These are phyloP conservation scores for Wickerhamomyces kurtzmanii DNA, from an alignment of 805 yeast species.

Conservation along the genomic window DNA sequence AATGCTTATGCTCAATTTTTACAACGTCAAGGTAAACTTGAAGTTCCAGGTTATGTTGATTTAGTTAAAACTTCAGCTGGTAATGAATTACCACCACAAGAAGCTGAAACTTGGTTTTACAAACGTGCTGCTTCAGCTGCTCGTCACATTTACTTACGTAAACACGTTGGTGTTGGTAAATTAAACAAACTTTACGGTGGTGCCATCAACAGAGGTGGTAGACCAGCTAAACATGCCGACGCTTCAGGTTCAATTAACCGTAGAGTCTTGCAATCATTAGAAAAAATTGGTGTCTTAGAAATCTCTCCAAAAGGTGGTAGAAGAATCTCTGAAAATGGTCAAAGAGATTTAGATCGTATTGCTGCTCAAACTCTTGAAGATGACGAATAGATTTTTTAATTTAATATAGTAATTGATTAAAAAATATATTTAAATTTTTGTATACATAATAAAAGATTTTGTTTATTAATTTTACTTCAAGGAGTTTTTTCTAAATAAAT, in stretches of 20 bases:
- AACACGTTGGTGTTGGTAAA: slow-evolving; percentile 98
- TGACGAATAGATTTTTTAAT: slow-evolving; percentile 40
- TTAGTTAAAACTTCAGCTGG: slow-evolving; percentile 98
- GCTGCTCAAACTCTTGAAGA: slow-evolving; percentile 97
- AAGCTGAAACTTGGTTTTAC: slow-evolving; percentile 99
- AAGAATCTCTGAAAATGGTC: slow-evolving; percentile 98
- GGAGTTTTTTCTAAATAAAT: too few species aligned
- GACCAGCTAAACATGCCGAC: slow-evolving; percentile 97
- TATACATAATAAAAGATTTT: too few species aligned
- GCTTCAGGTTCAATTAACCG: slow-evolving; percentile 99
- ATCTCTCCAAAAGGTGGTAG: slow-evolving; percentile 98
- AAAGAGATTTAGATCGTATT: slow-evolving; percentile 99
- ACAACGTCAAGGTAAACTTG: slow-evolving; percentile 99
- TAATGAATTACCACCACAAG: slow-evolving; percentile 99
- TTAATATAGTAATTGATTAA: too few species aligned
- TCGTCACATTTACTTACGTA: slow-evolving; percentile 99
- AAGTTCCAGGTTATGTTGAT: slow-evolving; percentile 99
- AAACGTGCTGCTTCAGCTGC: slow-evolving; percentile 99
- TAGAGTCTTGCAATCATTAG: slow-evolving; percentile 95
- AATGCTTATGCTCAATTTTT: slow-evolving; percentile 99
- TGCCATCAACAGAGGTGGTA: slow-evolving; percentile 97
- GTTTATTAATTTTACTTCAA: too few species aligned
- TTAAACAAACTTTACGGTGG: slow-evolving; percentile 99
- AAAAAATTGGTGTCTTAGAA: slow-evolving; percentile 96
- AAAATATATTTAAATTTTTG: too few species aligned